Conservation (phyloP, 2,329 filamentous ascomycete genomes). For the Mycocentrospora acerina region DNA sequence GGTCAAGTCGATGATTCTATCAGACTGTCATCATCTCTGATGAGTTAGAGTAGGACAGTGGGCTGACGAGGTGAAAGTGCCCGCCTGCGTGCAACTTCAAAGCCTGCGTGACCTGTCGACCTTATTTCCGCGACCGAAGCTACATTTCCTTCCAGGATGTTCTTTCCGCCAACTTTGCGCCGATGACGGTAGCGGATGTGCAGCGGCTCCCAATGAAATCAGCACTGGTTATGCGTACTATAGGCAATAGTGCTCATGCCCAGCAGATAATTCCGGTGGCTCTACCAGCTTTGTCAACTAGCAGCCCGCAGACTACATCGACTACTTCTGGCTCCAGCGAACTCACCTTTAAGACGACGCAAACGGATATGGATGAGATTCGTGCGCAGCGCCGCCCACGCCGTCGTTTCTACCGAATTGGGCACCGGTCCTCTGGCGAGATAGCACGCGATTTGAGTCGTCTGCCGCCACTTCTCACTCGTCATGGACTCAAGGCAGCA, state of each 20-base stretch:
- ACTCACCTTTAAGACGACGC: constrained; percentile 34
- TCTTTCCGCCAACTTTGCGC: constrained; percentile 38
- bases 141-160: constrained; percentile 49
- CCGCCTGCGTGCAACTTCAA: constrained; percentile 43
- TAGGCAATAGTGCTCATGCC: neutral
- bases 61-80: constrained; percentile 7
- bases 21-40: neutral
- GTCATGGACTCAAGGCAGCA: constrained; percentile 29
- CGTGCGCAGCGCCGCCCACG: constrained; percentile 22
- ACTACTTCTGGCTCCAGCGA: constrained; percentile 24
- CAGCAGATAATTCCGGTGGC: constrained; percentile 11
- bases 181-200: constrained; percentile 35
- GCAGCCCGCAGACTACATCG: constrained; percentile 14
- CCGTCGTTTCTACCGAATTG: constrained; percentile 33
- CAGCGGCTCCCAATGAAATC: constrained; percentile 40
- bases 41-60: too few relatives aligned
- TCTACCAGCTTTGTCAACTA: constrained; percentile 11
- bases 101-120: constrained; percentile 54
- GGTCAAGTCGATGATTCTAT: neutral
- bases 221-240: constrained; percentile 30
- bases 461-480: constrained; percentile 16
- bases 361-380: constrained; percentile 31
- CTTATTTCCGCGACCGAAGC: constrained; percentile 51
- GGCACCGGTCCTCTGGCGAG: constrained; percentile 21
- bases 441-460: constrained; percentile 21